Conservation (phyloP, 2,329 filamentous ascomycete species). For the Cytospora chrysosperma region DNA sequence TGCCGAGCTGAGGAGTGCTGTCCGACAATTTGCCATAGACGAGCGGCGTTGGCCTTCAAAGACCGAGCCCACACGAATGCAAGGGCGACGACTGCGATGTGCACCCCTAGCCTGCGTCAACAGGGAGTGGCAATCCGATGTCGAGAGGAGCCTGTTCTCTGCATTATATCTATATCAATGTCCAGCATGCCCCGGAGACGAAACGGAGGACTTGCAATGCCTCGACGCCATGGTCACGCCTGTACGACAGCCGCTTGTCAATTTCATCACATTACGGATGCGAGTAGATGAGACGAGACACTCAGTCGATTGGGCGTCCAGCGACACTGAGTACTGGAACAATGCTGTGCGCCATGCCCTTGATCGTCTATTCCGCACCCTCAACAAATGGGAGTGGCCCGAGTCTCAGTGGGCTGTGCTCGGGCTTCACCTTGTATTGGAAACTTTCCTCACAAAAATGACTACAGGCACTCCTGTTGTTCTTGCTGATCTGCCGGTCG, state of each 20-base stretch:
- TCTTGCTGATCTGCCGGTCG: background rate
- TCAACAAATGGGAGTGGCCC: background rate
- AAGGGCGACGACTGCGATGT: too few species aligned
- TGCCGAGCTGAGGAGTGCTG: too few species aligned
- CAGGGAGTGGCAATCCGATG: background rate
- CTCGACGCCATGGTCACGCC: background rate
- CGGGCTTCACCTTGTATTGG: background rate
- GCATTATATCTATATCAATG: background rate
- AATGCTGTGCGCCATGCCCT: too few species aligned
- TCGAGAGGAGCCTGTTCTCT: background rate
- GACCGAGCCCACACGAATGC: background rate
- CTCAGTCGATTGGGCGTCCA: too few species aligned
- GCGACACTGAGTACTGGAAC: background rate
- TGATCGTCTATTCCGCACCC: background rate
- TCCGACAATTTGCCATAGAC: too few species aligned
- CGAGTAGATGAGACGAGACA: too few species aligned
- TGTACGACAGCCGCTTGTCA: background rate
- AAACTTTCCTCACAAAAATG: background rate
- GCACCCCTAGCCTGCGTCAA: background rate
- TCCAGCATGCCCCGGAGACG: background rate
- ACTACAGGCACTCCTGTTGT: background rate
- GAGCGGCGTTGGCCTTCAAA: too few species aligned
- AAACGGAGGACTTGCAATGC: background rate
- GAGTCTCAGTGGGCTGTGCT: background rate
- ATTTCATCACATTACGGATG: background rate